phyloP scores from a whole-genome alignment of 805 yeast genomes.

The Vanderwaltozyma tropicalis region DNA sequence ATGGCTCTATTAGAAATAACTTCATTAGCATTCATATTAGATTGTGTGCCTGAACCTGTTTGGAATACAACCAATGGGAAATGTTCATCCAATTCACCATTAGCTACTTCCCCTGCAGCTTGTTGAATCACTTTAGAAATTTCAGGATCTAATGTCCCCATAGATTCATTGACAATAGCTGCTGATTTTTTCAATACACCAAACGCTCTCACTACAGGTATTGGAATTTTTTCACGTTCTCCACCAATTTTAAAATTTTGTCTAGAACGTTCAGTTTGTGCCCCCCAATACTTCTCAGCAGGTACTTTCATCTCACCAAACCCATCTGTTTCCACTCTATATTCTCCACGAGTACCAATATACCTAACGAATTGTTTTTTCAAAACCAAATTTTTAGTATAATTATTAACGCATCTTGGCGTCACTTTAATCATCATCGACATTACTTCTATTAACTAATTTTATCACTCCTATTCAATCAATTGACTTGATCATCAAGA shows the following conservation, averaged over 20 bases:
- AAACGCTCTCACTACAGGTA: conserved; percentile 81
- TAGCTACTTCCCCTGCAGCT: conserved; percentile 92
- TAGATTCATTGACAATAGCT: conserved; percentile 75
- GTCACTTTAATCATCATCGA: background rate
- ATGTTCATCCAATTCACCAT: conserved; percentile 85
- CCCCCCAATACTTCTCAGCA: conserved; percentile 87
- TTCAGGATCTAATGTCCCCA: conserved; percentile 79
- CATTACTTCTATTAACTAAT: background rate
- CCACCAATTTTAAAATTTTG: conserved; percentile 88
- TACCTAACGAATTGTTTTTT: background rate
- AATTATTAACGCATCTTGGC: background rate
- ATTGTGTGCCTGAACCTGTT: conserved; percentile 98
- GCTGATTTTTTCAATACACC: conserved; percentile 92
- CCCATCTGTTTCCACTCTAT: conserved; percentile 82
- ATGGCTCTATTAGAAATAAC: conserved; percentile 97
- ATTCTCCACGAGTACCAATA: conserved; percentile 58
- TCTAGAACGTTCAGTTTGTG: conserved; percentile 90
- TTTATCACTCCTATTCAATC: too few relatives aligned
- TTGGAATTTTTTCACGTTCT: conserved; percentile 73
- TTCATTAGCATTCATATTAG: conserved; percentile 98
- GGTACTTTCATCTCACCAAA: conserved; percentile 94
- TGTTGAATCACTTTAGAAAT: conserved; percentile 74
- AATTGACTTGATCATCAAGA: too few relatives aligned
- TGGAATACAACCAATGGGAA: conserved; percentile 98
- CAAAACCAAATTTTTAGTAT: background rate